A percentile compares a stretch with the other conserved stretches of the same genome.
phyloP scores from a whole-genome alignment of 2,329 filamentous ascomycete genomes.

The Rosellinia necatrix region DNA sequence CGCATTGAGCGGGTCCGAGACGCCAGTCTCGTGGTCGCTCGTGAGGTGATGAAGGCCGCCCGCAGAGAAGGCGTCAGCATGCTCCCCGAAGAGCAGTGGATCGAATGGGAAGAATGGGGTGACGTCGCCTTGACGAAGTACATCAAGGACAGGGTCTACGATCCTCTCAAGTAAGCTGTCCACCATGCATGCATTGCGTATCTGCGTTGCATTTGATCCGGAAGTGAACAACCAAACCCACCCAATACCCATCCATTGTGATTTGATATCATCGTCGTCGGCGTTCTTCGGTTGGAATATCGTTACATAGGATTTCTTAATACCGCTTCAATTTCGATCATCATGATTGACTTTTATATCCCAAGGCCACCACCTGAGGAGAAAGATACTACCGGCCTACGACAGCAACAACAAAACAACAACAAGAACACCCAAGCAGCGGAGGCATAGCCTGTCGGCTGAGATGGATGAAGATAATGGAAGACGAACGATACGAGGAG shows the following conservation, averaged over 20 bases:
- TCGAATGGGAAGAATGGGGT: slow-evolving; percentile 74
- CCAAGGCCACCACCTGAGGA: slow-evolving; percentile 32
- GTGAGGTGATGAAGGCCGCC: slow-evolving; percentile 91
- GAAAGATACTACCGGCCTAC: slow-evolving; percentile 26
- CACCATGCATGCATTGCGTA: slow-evolving; percentile 20
- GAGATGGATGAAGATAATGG: slow-evolving; percentile 18
- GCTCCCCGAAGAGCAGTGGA: slow-evolving; percentile 70
- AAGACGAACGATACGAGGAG: slow-evolving; percentile 18
- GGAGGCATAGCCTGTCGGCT: slow-evolving; percentile 17
- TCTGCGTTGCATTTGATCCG: slow-evolving; percentile 25
- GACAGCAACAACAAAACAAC: slow-evolving; percentile 9
- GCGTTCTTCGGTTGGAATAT: slow-evolving; percentile 31
- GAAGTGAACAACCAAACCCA: slow-evolving; percentile 16
- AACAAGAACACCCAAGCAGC: slow-evolving; percentile 6
- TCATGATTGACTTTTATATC: slow-evolving; percentile 31
- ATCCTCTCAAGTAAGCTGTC: slow-evolving; percentile 50
- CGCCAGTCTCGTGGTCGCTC: slow-evolving; percentile 82
- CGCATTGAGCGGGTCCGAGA: slow-evolving; percentile 89
- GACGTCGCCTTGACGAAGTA: slow-evolving; percentile 64
- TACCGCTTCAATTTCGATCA: slow-evolving; percentile 25
- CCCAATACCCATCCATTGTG: slow-evolving; percentile 10
- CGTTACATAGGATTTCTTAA: slow-evolving; percentile 24
- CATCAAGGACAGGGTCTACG: slow-evolving; percentile 65
- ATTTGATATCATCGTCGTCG: slow-evolving; percentile 32
- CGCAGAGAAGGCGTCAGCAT: slow-evolving; percentile 78